Base-by-base conservation (phyloP, 331 rosid species). In the Acacia pycnantha region DNA sequence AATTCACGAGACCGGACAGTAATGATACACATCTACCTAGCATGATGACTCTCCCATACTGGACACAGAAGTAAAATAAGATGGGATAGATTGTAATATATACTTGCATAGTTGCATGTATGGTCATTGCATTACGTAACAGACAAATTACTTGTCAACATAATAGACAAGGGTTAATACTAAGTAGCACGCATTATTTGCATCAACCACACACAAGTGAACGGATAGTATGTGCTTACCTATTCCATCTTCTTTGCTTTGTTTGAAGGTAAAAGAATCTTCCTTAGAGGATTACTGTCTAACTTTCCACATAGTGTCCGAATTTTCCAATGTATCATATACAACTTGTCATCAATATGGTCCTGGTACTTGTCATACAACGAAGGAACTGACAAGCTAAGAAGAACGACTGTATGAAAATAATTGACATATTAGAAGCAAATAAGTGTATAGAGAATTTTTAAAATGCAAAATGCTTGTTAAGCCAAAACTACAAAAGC, bases 161-260 rank as follows among this genome's bases (percentile, higher is more conserved):
- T 71, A 76, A 43, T 44, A 37, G 44, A 41, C 27, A 67, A 40
- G 50, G 73, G 56, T 77, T n/a, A 65, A 35, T 59, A 50, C 59
- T 15, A 19, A 22, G 40, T 24, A 54, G 71, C 16, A 40, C 22
- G 43, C 47, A 76, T 74, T 70, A 56, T 72, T 21, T 37, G 78
- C 81, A 76, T 47, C 83, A 84, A 71, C 62, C 80, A 82, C 73
- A 58, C 35, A 78, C 5, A 78, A 5, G 5, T 26, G 47, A 46
- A 72, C 21, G 76, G 24, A 47, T 8, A 26, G 61, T 24, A 53
- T 46, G 16, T 61, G 11, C 83, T 70, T 77, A 90, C 91, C 97
- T 96, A 96, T 74, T 92, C 90, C 72, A 86, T 77, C 95, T 96
- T 96, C 93, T 96, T 96, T 85, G 84, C 90, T 88, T 94, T 96